Percentiles rank a stretch among this genome's conserved stretches.
Evolutionary conservation across 495 filamentous ascomycete species (phyloP).

Genomic region (Evernia prunastri): DNA sequence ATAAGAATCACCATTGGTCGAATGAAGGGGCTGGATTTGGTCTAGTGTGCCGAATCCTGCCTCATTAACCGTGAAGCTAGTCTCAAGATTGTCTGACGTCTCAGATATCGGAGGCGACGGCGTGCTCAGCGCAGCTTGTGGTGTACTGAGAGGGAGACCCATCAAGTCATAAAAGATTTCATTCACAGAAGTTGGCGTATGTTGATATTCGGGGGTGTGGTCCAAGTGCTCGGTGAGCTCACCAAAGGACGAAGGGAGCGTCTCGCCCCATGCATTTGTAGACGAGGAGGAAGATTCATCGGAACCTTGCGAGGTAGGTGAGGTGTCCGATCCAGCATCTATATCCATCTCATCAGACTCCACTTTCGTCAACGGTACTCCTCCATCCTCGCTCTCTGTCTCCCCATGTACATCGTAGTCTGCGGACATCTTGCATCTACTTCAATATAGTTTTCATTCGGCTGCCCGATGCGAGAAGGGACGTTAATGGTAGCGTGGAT

Average conservation of each 20-base stretch:
- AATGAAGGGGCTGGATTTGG: background rate
- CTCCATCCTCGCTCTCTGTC: constrained; percentile 17
- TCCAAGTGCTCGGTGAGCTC: background rate
- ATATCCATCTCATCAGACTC: constrained; percentile 15
- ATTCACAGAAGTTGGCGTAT: background rate
- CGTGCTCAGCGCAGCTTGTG: background rate
- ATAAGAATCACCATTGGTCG: background rate
- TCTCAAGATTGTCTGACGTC: background rate
- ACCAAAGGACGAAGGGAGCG: background rate
- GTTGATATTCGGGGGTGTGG: background rate
- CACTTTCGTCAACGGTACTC: constrained; percentile 12
- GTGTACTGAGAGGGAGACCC: background rate
- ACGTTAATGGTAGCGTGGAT: background rate
- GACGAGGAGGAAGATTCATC: constrained; percentile 1
- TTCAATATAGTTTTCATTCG: background rate
- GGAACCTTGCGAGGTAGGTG: constrained; percentile 11
- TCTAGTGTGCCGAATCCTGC: background rate
- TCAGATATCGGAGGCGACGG: background rate
- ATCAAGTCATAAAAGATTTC: background rate
- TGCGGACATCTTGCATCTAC: constrained; percentile 7
- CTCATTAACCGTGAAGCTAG: background rate
- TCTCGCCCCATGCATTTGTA: background rate
- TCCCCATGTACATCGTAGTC: constrained; percentile 10
- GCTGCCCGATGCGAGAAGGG: background rate
- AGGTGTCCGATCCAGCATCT: constrained; percentile 12